Percentiles rank a stretch among this genome's conserved stretches.
These are phyloP conservation scores for Jamesozyma spencerorum DNA, from an alignment of 805 yeast genomes.

Conservation along the genomic window DNA sequence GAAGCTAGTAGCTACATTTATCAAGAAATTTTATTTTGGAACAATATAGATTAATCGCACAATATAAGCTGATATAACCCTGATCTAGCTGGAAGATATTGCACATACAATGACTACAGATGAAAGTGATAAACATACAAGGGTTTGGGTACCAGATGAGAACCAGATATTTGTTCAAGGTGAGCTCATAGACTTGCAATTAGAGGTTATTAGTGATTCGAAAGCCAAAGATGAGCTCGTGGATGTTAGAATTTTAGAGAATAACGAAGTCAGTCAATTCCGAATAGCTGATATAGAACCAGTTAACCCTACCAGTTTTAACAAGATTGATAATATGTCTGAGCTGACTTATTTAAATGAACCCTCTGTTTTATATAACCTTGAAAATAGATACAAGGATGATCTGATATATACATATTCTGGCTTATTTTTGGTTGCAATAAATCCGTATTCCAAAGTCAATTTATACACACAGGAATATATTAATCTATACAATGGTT, in stretches of 20 bases:
- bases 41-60: too few relatives aligned
- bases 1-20: too few relatives aligned
- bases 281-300: constrained; percentile 33
- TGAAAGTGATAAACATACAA: not conserved
- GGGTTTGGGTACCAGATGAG: constrained; percentile 29
- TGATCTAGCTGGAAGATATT: not conserved
- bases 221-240: constrained; percentile 14
- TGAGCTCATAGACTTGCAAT: constrained; percentile 11
- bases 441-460: constrained; percentile 77
- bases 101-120: not conserved
- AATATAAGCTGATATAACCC: too few relatives aligned
- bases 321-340: constrained; percentile 90
- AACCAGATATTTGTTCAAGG: constrained; percentile 24
- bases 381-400: constrained; percentile 64
- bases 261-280: constrained; percentile 11
- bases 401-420: constrained; percentile 88
- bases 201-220: constrained; percentile 16
- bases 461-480: constrained; percentile 59
- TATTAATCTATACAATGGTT: constrained; percentile 46
- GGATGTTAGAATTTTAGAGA: constrained; percentile 11
- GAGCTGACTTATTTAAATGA: constrained; percentile 89
- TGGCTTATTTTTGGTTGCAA: constrained; percentile 89
- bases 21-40: too few relatives aligned
- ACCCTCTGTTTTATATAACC: constrained; percentile 85
- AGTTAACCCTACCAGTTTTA: constrained; percentile 82